Base-by-base conservation (phyloP, 306 rosid genomes). In the Cucurbita ficifolia region DNA sequence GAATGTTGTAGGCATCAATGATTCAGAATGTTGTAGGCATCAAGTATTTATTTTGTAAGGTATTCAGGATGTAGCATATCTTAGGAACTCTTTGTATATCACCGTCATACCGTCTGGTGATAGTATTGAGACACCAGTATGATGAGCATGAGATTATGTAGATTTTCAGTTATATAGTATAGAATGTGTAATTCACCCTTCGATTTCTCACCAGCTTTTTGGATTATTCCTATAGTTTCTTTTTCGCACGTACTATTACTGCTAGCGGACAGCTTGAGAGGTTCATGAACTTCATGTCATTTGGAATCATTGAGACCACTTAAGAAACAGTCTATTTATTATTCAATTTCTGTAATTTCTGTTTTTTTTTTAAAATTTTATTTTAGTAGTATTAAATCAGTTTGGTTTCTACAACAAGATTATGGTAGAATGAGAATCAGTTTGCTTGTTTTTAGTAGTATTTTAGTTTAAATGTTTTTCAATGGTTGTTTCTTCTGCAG, bases 401-500 rank as follows among this genome's bases (percentile, higher is more conserved):
- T 39, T 63, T 9, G 56, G 55, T 68, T 46, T 49, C 45, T 29
- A 16, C 57, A 24, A 40, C 57, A 69, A 14, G 48, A 74, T 42
- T 70, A 39, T 36, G 70, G 63, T 63, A 10, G 63, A 72, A 54
- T 72, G 38, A 36, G 6, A 39, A 52, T 36, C 3, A 29, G 33
- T 53, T 76, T 82, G 75, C 80, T 58, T 50, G 49, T 76, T 29
- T 29, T 29, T 29, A 29, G 33, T 29, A 29, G 33, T 29, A 2
- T 29, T 29, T 29, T 29, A 55, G 68, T 59, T 69, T 75, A 58
- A 62, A 42, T 82, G 51, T 76, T 85, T 80, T 76, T 17, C 91
- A 95, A 95, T 88, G 80, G 83, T 88, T 72, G 91, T 89, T 80
- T 92, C 96, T 75, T 79, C 84, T 22, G 81, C 85, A 77, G 76